phyloP scores from a whole-genome alignment of 179 eudicot species.

The Beta lomatogona region DNA sequence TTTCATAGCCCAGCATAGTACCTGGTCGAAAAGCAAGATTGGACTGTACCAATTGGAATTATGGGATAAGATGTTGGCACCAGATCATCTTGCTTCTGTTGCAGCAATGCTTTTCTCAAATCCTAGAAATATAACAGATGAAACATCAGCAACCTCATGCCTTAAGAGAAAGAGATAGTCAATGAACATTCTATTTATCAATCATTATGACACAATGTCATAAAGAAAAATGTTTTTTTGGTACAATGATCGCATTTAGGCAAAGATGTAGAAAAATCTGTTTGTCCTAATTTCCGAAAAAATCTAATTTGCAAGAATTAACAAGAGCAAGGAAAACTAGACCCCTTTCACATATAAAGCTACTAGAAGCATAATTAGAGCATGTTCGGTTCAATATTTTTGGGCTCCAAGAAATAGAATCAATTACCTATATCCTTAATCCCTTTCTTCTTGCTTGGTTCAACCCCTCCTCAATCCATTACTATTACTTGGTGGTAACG shows the following conservation, averaged over 20 bases:
- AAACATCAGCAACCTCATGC: conserved; percentile 6
- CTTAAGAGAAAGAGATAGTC: neutral
- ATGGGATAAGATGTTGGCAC: conserved; percentile 67
- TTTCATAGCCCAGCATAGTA: conserved; percentile 24
- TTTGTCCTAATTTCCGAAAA: neutral
- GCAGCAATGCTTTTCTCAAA: conserved; percentile 65
- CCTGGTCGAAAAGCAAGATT: conserved; percentile 96
- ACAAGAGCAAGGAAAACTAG: neutral
- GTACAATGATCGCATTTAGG: neutral
- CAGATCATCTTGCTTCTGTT: conserved; percentile 41
- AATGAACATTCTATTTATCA: neutral
- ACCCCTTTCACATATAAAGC: neutral
- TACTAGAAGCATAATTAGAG: neutral
- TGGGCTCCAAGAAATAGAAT: too few species aligned
- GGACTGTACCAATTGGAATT: conserved; percentile 73
- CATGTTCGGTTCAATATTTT: too few species aligned
- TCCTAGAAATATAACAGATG: conserved; percentile 47
- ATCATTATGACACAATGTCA: neutral
- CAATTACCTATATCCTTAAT: too few species aligned
- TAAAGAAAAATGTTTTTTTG: neutral
- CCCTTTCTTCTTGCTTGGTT: too few species aligned
- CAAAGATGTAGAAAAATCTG: neutral
- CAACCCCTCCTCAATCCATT: too few species aligned
- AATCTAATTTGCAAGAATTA: neutral
- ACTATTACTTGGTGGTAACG: too few species aligned